These are phyloP conservation scores for Barnettozyma botsteinii DNA, from an alignment of 805 yeast genomes.

Conservation along the genomic window DNA sequence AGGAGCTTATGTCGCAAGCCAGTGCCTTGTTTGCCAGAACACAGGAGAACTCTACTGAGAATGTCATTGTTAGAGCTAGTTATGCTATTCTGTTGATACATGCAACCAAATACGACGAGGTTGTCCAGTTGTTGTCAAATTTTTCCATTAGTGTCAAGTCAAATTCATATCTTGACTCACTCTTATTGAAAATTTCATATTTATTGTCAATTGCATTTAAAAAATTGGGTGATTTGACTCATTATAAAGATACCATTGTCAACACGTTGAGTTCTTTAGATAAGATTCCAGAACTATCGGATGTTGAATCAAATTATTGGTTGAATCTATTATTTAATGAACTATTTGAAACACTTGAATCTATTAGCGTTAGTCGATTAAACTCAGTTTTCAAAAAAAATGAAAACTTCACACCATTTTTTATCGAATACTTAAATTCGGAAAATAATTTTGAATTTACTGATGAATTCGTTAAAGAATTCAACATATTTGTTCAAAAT, in stretches of 20 bases:
- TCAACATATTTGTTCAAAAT: constrained; percentile 9
- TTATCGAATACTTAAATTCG: constrained; percentile 1
- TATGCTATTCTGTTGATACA: not conserved
- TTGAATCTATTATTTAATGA: constrained; percentile 11
- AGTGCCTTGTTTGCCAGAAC: too few species aligned
- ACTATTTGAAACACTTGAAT: not conserved
- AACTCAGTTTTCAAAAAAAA: constrained; percentile 4
- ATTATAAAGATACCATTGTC: constrained; percentile 7
- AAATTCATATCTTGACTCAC: constrained; percentile 5
- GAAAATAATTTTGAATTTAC: not conserved
- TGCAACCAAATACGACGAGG: not conserved
- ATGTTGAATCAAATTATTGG: constrained; percentile 21
- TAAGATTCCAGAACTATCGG: constrained; percentile 14
- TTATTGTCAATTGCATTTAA: constrained; percentile 8
- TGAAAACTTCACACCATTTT: constrained; percentile 11
- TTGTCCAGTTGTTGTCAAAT: not conserved
- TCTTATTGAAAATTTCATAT: constrained; percentile 12
- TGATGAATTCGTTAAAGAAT: constrained; percentile 4
- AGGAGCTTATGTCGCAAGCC: not conserved
- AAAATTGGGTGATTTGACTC: not conserved
- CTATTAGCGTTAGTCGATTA: constrained; percentile 4
- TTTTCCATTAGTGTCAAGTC: not conserved
- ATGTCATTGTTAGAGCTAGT: not conserved
- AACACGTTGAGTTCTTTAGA: constrained; percentile 12
- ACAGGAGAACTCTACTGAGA: constrained; percentile 1